These are phyloP conservation scores for Lepiota subincarnata DNA, from an alignment of 768 basidiomycete genomes.

Conservation along the genomic window DNA sequence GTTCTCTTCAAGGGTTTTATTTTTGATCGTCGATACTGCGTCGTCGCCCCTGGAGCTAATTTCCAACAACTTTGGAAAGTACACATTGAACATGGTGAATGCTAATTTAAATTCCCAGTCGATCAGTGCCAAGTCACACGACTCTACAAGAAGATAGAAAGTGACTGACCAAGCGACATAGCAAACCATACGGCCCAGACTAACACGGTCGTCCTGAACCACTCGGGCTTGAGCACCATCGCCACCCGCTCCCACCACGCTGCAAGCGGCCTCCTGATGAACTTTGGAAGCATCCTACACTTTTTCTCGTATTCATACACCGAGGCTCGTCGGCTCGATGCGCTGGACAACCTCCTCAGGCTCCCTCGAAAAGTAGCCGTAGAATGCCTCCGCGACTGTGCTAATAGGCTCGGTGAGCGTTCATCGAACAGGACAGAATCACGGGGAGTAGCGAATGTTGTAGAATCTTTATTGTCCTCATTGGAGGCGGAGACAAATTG, in stretches of 20 bases:
- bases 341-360: conserved; percentile 17
- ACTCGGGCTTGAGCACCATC: conserved; percentile 71
- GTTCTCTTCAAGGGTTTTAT: conserved; percentile 52
- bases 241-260: conserved; percentile 67
- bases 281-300: conserved; percentile 45
- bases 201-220: conserved; percentile 71
- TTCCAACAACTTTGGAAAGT: conserved; percentile 82
- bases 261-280: conserved; percentile 52
- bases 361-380: not conserved
- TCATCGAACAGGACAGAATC: not conserved
- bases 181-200: conserved; percentile 77
- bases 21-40: conserved; percentile 13
- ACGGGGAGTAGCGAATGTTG: not conserved
- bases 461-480: no score
- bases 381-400: not conserved
- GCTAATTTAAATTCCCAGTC: conserved; percentile 32
- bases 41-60: conserved; percentile 31
- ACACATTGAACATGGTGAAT: conserved; percentile 93
- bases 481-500: no score
- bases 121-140: not conserved
- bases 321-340: conserved; percentile 33
- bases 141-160: conserved; percentile 2
- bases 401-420: not conserved
- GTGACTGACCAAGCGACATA: conserved; percentile 66
- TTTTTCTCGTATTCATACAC: conserved; percentile 37